A percentile compares a stretch with the other conserved stretches of the same genome.
Evolutionary conservation across 345 rosid genomes (phyloP).

Genomic region (Raphanus raphanistrum): DNA sequence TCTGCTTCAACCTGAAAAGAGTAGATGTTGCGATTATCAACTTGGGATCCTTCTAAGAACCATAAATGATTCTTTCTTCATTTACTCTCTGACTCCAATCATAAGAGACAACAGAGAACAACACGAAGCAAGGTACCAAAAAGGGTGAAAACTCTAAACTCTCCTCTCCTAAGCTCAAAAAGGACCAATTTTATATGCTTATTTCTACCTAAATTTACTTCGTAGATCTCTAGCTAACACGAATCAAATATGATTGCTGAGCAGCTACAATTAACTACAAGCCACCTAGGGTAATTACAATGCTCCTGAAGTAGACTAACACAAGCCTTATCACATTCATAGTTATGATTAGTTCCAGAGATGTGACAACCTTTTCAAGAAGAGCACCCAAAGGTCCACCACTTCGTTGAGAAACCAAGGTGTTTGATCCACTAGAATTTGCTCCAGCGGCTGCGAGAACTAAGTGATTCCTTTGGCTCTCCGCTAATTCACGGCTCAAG

Average conservation of each 20-base stretch:
- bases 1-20: constrained; percentile 62
- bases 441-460: constrained; percentile 72
- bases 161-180: constrained; percentile 9
- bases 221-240: constrained; percentile 3
- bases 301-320: neutral
- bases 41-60: neutral
- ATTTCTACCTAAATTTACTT: constrained; percentile 11
- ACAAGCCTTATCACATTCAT: constrained; percentile 1
- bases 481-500: constrained; percentile 77
- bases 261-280: constrained; percentile 6
- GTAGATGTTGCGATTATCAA: neutral
- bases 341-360: neutral
- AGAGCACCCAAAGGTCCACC: constrained; percentile 65
- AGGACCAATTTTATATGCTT: constrained; percentile 3
- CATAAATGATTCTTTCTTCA: neutral
- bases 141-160: constrained; percentile 1
- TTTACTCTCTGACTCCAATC: neutral
- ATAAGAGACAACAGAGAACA: neutral
- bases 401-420: constrained; percentile 57
- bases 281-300: constrained; percentile 8
- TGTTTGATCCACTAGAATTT: constrained; percentile 52
- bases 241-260: neutral
- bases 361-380: constrained; percentile 59
- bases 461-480: constrained; percentile 67
- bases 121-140: constrained; percentile 6